These are phyloP conservation scores for Escallonia rubra DNA, from an alignment of 129 eudicot genomes.

Conservation along the genomic window DNA sequence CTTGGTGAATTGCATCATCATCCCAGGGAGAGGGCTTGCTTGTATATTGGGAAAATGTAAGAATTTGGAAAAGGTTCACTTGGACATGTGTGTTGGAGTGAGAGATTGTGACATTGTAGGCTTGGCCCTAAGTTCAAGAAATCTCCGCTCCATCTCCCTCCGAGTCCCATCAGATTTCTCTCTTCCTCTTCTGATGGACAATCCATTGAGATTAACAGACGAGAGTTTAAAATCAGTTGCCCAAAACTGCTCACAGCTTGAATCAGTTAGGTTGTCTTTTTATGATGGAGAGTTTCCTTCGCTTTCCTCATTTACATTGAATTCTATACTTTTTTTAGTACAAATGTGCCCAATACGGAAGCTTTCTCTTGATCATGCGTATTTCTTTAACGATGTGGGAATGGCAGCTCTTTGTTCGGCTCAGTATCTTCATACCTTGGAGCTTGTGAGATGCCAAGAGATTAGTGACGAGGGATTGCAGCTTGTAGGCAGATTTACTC, in stretches of 20 bases:
- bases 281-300: slow-evolving; percentile 71
- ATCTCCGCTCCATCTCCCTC: slow-evolving; percentile 57
- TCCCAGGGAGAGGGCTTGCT: slow-evolving; percentile 84
- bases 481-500: slow-evolving; percentile 33
- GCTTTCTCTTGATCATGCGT: slow-evolving; percentile 56
- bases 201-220: slow-evolving; percentile 65
- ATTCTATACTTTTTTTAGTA: slow-evolving; percentile 48
- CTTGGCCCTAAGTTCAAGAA: slow-evolving; percentile 50
- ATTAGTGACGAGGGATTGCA: slow-evolving; percentile 69
- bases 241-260: slow-evolving; percentile 48
- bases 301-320: slow-evolving; percentile 48
- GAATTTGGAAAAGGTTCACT: slow-evolving; percentile 55
- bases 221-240: slow-evolving; percentile 67
- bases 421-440: slow-evolving; percentile 44
- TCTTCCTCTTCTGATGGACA: slow-evolving; percentile 45
- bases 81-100: slow-evolving; percentile 84
- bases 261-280: slow-evolving; percentile 52
- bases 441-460: slow-evolving; percentile 73
- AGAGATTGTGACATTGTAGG: slow-evolving; percentile 54
- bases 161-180: slow-evolving; percentile 77
- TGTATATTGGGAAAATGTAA: slow-evolving; percentile 71
- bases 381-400: slow-evolving; percentile 57
- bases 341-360: slow-evolving; percentile 56
- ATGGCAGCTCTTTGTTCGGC: slow-evolving; percentile 73
- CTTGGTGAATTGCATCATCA: slow-evolving; percentile 63